Conservation (phyloP, 208 protist species). For the Vickermania ingenoplastis region DNA sequence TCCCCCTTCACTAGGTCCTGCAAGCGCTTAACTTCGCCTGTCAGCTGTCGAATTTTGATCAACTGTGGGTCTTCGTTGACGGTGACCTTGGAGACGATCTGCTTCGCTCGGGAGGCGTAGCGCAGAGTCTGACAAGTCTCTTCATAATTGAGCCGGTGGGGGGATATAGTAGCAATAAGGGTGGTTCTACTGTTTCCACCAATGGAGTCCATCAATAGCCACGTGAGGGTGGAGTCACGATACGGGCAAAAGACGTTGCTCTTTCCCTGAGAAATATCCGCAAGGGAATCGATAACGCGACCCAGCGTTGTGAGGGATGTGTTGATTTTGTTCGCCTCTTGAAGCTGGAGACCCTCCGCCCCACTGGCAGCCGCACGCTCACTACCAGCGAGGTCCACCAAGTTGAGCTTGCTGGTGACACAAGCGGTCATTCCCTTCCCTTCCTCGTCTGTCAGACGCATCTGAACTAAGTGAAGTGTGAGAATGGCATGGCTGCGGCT, state of each 20-base stretch:
- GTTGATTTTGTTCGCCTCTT: conserved; percentile 89
- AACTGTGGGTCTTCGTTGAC: conserved; percentile 91
- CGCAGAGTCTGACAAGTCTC: conserved; percentile 90
- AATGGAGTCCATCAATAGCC: conserved; percentile 81
- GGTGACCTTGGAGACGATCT: conserved; percentile 86
- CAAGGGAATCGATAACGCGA: conserved; percentile 80
- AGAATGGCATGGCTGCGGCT: conserved; percentile 87
- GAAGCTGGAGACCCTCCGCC: conserved; percentile 43
- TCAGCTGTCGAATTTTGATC: conserved; percentile 58
- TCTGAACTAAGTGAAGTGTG: conserved; percentile 53
- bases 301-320: conserved; percentile 85
- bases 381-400: conserved; percentile 91
- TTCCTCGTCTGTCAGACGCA: conserved; percentile 40
- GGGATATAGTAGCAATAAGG: conserved; percentile 93
- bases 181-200: conserved; percentile 90
- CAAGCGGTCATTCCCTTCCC: conserved; percentile 21
- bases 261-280: conserved; percentile 64
- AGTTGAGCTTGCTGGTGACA: conserved; percentile 67
- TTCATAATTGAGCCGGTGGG: conserved; percentile 76
- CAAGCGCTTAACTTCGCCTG: conserved; percentile 57
- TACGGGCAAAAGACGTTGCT: conserved; percentile 74
- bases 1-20: conserved; percentile 31
- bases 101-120: conserved; percentile 85
- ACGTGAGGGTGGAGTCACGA: conserved; percentile 84
- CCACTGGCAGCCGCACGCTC: conserved; percentile 71